These are phyloP conservation scores for Chenopodium formosanum DNA, from an alignment of 148 eudicot species.

Conservation along the genomic window DNA sequence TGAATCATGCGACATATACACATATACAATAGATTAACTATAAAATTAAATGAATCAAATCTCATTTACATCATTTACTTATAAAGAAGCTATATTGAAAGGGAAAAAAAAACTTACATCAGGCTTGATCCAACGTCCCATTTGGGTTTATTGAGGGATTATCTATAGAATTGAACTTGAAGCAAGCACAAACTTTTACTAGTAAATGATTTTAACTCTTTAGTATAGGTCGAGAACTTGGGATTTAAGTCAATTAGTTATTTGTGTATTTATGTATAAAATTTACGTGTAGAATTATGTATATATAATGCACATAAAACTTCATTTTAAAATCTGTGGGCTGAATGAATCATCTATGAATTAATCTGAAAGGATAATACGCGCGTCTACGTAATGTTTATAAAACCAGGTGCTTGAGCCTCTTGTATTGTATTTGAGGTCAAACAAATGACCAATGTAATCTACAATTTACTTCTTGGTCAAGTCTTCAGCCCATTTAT, in stretches of 20 bases:
- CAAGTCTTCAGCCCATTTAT: not conserved
- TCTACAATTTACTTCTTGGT: conserved; percentile 7
- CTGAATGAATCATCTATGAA: not conserved
- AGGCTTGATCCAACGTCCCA: conserved; percentile 64
- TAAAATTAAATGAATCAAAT: no score
- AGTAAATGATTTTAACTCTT: not conserved
- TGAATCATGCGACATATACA: no score
- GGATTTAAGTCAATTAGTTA: not conserved
- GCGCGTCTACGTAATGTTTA: not conserved
- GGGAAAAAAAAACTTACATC: conserved; percentile 40
- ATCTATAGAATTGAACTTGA: no score
- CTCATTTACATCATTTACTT: no score
- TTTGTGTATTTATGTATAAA: not conserved
- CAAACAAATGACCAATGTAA: conserved; percentile 10
- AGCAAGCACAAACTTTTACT: no score
- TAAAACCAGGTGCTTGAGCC: conserved; percentile 33
- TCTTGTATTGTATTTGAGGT: conserved; percentile 22
- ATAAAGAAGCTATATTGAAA: no score
- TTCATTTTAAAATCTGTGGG: conserved; percentile 11
- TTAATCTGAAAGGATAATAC: no score
- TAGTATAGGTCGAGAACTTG: not conserved
- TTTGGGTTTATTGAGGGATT: not conserved
- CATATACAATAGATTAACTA: no score
- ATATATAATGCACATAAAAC: conserved; percentile 6
- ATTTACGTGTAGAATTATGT: not conserved